Conservation (phyloP, 805 yeast genomes). For the Ogataea glucozyma region DNA sequence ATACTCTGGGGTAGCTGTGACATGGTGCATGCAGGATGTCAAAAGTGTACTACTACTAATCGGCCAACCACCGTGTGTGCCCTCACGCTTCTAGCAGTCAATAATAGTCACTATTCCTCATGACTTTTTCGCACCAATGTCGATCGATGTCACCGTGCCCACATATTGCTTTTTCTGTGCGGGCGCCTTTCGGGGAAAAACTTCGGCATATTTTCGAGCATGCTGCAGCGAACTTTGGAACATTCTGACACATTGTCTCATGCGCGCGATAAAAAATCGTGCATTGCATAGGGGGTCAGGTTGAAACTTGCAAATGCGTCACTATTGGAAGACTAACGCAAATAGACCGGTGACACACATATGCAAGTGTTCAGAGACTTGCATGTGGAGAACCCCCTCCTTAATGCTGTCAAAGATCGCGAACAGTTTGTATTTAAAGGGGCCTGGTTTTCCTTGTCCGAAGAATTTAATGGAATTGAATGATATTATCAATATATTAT, state of each 20-base stretch:
- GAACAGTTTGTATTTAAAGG: no score
- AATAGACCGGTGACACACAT: background rate
- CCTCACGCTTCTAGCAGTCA: no score
- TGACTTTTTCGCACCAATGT: no score
- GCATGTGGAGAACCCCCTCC: conserved; percentile 6
- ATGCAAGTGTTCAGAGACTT: background rate
- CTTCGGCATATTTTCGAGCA: background rate
- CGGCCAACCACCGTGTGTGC: no score
- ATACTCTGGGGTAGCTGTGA: no score
- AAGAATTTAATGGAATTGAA: no score
- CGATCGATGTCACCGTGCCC: background rate
- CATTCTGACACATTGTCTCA: background rate
- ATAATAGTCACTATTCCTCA: no score
- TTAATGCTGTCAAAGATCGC: conserved; percentile 1
- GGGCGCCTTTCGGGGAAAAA: background rate
- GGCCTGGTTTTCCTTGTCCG: no score
- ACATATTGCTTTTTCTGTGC: conserved; percentile 1
- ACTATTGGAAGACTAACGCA: background rate
- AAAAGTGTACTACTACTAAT: no score
- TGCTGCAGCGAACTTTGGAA: conserved; percentile 4
- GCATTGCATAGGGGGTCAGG: background rate
- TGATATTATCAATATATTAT: no score
- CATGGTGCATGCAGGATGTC: no score
- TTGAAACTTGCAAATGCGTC: conserved; percentile 1
- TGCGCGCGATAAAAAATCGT: background rate